Conservation (phyloP, 768 basidiomycete species). For the Leucocoprinus sp. region DNA sequence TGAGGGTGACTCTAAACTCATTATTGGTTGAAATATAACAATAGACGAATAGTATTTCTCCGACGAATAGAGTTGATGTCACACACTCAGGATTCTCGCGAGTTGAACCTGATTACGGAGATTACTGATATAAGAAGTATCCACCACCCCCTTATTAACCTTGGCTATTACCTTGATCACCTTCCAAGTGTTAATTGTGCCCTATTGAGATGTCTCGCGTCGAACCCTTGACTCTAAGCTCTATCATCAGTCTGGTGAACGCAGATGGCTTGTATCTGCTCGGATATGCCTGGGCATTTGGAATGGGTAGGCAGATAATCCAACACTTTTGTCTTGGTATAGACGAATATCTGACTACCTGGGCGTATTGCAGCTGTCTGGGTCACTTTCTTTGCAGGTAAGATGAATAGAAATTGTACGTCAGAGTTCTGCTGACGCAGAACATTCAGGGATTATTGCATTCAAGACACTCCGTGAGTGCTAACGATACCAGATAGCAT, state of each 20-base stretch:
- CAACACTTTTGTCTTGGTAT: background rate
- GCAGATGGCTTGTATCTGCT: conserved; percentile 40
- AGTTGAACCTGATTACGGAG: too few relatives aligned
- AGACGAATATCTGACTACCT: background rate
- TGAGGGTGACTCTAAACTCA: conserved; percentile 77
- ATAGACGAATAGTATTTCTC: conserved; percentile 11
- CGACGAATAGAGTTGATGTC: conserved; percentile 7
- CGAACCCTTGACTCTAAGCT: conserved; percentile 28
- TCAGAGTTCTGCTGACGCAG: background rate
- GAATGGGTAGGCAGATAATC: conserved; percentile 48
- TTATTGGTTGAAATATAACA: conserved; percentile 60
- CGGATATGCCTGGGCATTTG: conserved; percentile 57
- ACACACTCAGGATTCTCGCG: too few relatives aligned
- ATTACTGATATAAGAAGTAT: too few relatives aligned
- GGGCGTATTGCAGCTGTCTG: conserved; percentile 34
- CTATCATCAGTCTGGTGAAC: conserved; percentile 26
- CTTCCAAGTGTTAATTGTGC: background rate
- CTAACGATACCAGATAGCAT: too few relatives aligned
- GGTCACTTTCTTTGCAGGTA: conserved; percentile 63
- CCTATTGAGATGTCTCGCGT: background rate
- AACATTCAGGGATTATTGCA: conserved; percentile 47
- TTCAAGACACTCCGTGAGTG: conserved; percentile 49
- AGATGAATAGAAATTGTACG: conserved; percentile 3
- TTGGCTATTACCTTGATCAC: background rate
- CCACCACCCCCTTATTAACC: too few relatives aligned